Conservation (phyloP, 208 protist genomes). For the Leishmania martiniquensis region DNA sequence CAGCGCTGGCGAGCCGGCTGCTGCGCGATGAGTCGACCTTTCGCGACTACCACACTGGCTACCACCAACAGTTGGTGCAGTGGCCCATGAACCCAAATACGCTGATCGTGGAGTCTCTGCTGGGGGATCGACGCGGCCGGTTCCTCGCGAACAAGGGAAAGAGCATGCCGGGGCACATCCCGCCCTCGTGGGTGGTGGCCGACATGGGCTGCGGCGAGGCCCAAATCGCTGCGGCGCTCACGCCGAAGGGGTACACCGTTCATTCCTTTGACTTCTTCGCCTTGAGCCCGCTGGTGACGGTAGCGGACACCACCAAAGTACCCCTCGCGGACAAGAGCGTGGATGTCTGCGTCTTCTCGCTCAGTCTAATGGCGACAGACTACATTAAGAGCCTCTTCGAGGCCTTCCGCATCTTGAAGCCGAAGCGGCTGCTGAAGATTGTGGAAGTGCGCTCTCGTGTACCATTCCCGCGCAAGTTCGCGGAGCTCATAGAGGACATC, state of each 20-base stretch:
- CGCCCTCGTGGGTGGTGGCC: slow-evolving; percentile 85
- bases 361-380: slow-evolving; percentile 97
- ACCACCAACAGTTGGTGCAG: slow-evolving; percentile 89
- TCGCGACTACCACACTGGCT: slow-evolving; percentile 94
- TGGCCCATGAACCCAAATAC: slow-evolving; percentile 95
- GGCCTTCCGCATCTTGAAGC: slow-evolving; percentile 93
- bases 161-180: slow-evolving; percentile 83
- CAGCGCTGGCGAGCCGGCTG: slow-evolving; percentile 74
- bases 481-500: slow-evolving; percentile 80
- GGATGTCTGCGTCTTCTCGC: slow-evolving; percentile 94
- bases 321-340: slow-evolving; percentile 78
- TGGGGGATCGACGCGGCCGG: slow-evolving; percentile 72
- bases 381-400: slow-evolving; percentile 92
- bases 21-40: slow-evolving; percentile 78
- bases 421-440: slow-evolving; percentile 89
- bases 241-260: slow-evolving; percentile 86
- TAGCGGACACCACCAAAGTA: slow-evolving; percentile 89
- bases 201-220: slow-evolving; percentile 97
- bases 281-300: slow-evolving; percentile 76
- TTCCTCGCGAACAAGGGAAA: slow-evolving; percentile 85
- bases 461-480: slow-evolving; percentile 72
- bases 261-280: slow-evolving; percentile 96
- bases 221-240: slow-evolving; percentile 79
- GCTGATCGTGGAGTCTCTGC: slow-evolving; percentile 84
- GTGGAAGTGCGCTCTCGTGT: slow-evolving; percentile 94